Base-by-base conservation (phyloP, 2,329 filamentous ascomycete genomes). In the Knoxdaviesia capensis region DNA sequence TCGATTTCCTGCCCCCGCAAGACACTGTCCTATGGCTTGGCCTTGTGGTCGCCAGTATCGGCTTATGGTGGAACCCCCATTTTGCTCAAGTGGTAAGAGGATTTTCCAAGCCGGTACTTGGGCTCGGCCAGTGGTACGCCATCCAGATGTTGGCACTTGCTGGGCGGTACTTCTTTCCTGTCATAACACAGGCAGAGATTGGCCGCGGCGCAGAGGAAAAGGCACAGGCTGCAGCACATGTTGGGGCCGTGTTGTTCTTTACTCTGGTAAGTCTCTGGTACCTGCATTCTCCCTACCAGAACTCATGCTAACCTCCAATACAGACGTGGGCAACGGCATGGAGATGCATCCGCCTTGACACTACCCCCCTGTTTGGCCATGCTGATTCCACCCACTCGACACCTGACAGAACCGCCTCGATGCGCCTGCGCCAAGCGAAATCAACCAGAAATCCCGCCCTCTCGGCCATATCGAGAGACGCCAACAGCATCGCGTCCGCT, bases 41-140 rank as follows among this genome's bases (percentile, higher is more conserved):
- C 20, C 56, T 77, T 20, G 49, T 58, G 41, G 56, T 66, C 8
- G 68, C 67, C 34, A 48, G 73, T 3, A 49, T 67, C 11, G 68
- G 74, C 3, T 56, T 68, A 8, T 79, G 74, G 68, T 83, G 79
- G 79, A 83, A 82, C 47, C 76, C 77, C 0, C 69, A 68, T 45
- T 71, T 81, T 48, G 65, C 71, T 33, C 65, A 77, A 49, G 69
- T 68, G 4, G 61, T 65, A 33, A 63, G 69, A n/a, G 76, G 72
- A 43, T 79, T 69, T 53, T 70, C 64, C 31, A 66, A 60, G 46
- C 74, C 71, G 44, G 62, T 82, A 32, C 54, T 66, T 3, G 77
- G 77, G 0, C 66, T 82, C 8, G 60, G 63, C 4, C 66, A 72
- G 41, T 80, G 80, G 66, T 82, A 83, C 52, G 65, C 64, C 1